Evolutionary conservation across 345 rosid species (phyloP).

Genomic region (Raphanus sativus): DNA sequence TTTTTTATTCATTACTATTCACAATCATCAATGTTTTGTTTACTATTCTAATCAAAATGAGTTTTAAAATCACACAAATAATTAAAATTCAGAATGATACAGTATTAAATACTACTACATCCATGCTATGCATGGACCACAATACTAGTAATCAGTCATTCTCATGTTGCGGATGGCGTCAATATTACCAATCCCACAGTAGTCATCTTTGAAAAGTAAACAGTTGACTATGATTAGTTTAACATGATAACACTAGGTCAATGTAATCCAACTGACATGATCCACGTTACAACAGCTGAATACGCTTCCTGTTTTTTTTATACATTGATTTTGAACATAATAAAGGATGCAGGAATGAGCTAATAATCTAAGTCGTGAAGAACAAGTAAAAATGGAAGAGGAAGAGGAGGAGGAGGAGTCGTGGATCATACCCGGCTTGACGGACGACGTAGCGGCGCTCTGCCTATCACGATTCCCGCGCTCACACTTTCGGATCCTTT

Average conservation of each 20-base stretch:
- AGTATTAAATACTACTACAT: too few species aligned
- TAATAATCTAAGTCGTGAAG: not conserved
- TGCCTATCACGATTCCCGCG: conserved; percentile 73
- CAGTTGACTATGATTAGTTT: not conserved
- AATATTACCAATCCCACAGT: not conserved
- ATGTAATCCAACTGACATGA: not conserved
- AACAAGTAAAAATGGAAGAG: not conserved
- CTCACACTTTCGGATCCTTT: conserved; percentile 50
- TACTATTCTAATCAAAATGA: too few species aligned
- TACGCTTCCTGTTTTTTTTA: too few species aligned
- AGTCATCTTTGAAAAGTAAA: not conserved
- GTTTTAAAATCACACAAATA: too few species aligned
- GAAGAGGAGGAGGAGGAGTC: not conserved
- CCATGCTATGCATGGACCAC: too few species aligned
- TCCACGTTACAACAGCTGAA: not conserved
- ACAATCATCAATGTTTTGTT: too few species aligned
- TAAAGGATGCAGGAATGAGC: too few species aligned
- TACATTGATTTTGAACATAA: not conserved
- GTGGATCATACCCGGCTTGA: conserved; percentile 63
- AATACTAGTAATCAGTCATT: too few species aligned
- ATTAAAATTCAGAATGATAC: too few species aligned
- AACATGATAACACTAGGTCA: too few species aligned
- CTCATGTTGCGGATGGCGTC: not conserved
- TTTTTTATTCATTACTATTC: too few species aligned
- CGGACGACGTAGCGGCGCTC: conserved; percentile 77